These are phyloP conservation scores for Cutaneotrichosporon spelunceum DNA, from an alignment of 1,284 basidiomycete species.

Conservation along the genomic window DNA sequence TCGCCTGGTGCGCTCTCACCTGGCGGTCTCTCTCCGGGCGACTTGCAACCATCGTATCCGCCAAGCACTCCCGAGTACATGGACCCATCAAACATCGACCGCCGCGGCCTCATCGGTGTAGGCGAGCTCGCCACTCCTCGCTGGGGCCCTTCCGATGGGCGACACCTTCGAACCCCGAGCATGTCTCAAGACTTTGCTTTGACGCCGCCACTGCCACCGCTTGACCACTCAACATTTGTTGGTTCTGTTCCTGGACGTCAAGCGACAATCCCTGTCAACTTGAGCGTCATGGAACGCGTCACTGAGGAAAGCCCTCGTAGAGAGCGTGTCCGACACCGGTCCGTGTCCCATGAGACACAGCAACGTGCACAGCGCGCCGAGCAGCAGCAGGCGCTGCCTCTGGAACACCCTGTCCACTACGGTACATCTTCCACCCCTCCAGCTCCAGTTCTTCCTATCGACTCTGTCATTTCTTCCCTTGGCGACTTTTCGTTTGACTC, in stretches of 20 bases:
- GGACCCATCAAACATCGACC: conserved; percentile 79
- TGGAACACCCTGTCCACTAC: background rate
- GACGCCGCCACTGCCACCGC: conserved; percentile 26
- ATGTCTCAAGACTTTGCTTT: conserved; percentile 42
- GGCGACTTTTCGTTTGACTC: conserved; percentile 45
- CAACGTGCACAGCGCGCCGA: conserved; percentile 3
- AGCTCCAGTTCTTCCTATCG: too few relatives aligned
- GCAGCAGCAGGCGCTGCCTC: background rate
- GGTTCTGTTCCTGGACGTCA: conserved; percentile 18
- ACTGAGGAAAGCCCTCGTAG: conserved; percentile 28
- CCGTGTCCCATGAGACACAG: conserved; percentile 24
- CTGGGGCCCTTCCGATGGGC: conserved; percentile 61
- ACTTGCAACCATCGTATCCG: conserved; percentile 20
- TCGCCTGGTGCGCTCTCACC: conserved; percentile 15
- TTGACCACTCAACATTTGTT: conserved; percentile 16
- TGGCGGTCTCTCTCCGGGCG: conserved; percentile 13
- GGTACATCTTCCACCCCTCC: background rate
- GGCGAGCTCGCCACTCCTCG: conserved; percentile 97
- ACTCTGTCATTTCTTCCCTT: conserved; percentile 29
- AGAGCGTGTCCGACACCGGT: conserved; percentile 20
- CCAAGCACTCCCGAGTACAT: conserved; percentile 39
- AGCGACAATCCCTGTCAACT: conserved; percentile 6
- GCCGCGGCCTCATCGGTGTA: conserved; percentile 83
- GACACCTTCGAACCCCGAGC: conserved; percentile 43
- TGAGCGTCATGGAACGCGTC: conserved; percentile 30